A percentile compares a stretch with the other conserved stretches of the same genome.
Conservation (phyloP, 805 yeast species). For the Myxozyma kluyveri region DNA sequence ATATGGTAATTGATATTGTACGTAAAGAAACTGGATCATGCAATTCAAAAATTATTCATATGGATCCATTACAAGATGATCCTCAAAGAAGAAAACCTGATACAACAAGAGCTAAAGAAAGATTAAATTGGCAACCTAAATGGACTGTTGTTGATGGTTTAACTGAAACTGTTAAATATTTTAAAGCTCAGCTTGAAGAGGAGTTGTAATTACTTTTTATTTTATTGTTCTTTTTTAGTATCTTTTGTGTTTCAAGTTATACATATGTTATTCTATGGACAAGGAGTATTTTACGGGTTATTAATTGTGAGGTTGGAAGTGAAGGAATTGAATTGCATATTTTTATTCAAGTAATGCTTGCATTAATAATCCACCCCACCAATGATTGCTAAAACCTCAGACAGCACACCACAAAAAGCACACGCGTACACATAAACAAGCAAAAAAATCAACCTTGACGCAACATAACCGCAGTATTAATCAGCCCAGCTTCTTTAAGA, state of each 20-base stretch:
- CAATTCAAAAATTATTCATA: constrained; percentile 23
- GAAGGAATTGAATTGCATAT: too few relatives aligned
- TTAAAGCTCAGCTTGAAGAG: constrained; percentile 26
- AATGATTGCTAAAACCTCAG: too few relatives aligned
- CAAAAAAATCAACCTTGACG: constrained; percentile 6
- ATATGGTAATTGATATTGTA: constrained; percentile 31
- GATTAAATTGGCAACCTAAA: constrained; percentile 32
- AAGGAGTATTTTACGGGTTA: too few relatives aligned
- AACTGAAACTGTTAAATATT: constrained; percentile 32
- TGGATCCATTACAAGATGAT: constrained; percentile 32
- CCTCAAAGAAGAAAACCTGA: constrained; percentile 33
- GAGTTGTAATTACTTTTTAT: too few relatives aligned
- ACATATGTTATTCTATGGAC: too few relatives aligned
- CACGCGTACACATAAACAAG: too few relatives aligned
- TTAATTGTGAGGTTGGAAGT: too few relatives aligned
- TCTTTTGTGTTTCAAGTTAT: too few relatives aligned
- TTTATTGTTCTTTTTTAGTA: too few relatives aligned
- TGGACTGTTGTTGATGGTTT: constrained; percentile 33
- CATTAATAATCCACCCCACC: too few relatives aligned
- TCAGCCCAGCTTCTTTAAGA: constrained; percentile 36
- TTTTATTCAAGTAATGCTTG: too few relatives aligned
- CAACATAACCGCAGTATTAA: constrained; percentile 36
- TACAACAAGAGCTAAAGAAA: constrained; percentile 28
- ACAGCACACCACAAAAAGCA: too few relatives aligned
- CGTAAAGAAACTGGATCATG: constrained; percentile 24